A percentile compares a stretch with the other conserved stretches of the same genome.
Evolutionary conservation across 495 filamentous ascomycete genomes (phyloP).

Genomic region (Aspergillus campestris): DNA sequence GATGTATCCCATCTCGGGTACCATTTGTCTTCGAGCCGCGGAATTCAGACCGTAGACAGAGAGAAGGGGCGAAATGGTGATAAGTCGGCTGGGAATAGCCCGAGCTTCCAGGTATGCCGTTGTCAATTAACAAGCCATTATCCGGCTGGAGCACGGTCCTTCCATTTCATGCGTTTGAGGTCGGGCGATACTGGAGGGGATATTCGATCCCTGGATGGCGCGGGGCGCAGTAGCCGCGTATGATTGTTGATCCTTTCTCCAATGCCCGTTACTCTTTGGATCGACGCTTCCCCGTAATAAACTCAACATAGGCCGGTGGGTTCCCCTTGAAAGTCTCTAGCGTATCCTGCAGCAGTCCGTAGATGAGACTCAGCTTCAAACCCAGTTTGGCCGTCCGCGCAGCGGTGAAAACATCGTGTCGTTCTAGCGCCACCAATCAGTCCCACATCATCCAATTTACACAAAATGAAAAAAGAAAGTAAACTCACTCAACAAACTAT

Average conservation of each 20-base stretch:
- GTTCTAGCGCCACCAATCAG: conserved; percentile 42
- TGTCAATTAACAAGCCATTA: too few relatives aligned
- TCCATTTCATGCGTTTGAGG: too few relatives aligned
- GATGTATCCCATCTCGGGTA: too few relatives aligned
- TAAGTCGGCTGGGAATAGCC: too few relatives aligned
- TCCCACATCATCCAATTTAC: conserved; percentile 10
- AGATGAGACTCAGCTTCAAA: conserved; percentile 65
- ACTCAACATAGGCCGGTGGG: conserved; percentile 63
- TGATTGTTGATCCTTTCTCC: too few relatives aligned
- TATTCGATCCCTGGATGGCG: too few relatives aligned
- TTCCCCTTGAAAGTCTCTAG: conserved; percentile 57
- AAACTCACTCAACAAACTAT: conserved; percentile 74
- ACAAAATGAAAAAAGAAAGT: neutral
- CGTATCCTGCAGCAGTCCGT: conserved; percentile 73
- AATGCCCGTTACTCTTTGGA: neutral
- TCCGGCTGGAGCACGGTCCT: too few relatives aligned
- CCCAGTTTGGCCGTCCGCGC: conserved; percentile 78
- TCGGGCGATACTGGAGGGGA: neutral
- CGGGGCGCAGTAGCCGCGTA: too few relatives aligned
- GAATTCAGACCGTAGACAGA: too few relatives aligned
- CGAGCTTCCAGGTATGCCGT: too few relatives aligned
- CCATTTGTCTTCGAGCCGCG: too few relatives aligned
- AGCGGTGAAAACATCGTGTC: conserved; percentile 71
- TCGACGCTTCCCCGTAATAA: conserved; percentile 39
- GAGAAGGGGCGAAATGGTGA: too few relatives aligned